These are phyloP conservation scores for Xylaria multiplex DNA, from an alignment of 2,329 filamentous ascomycete species.

Conservation along the genomic window DNA sequence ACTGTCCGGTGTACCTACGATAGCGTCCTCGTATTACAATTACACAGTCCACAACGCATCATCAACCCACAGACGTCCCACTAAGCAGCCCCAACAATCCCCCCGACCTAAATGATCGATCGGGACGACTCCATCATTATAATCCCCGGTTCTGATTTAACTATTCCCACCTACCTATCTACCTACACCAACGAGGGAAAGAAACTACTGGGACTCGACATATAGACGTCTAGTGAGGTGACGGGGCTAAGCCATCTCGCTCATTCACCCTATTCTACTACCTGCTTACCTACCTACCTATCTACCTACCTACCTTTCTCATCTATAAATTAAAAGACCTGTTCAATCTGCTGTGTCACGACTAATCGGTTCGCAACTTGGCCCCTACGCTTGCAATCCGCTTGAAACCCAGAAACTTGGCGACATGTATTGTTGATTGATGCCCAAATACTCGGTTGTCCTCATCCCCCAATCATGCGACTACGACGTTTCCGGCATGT, in stretches of 20 bases:
- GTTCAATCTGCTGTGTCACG: neutral
- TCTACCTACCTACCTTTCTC: neutral
- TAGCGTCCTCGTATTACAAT: constrained; percentile 10
- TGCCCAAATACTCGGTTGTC: neutral
- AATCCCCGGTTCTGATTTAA: neutral
- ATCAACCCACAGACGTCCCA: constrained; percentile 20
- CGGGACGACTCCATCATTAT: constrained; percentile 1
- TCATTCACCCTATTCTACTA: neutral
- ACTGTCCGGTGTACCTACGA: neutral
- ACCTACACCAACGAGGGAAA: neutral
- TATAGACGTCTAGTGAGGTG: neutral
- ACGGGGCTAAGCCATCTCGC: neutral
- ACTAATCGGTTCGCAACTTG: neutral
- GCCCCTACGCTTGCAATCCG: neutral
- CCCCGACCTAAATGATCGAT: constrained; percentile 3
- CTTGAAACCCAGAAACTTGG: neutral
- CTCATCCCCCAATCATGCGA: constrained; percentile 40
- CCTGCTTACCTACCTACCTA: too few relatives aligned
- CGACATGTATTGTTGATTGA: constrained; percentile 29
- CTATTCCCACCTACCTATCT: too few relatives aligned
- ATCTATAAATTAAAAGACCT: neutral
- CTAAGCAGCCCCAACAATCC: constrained; percentile 1
- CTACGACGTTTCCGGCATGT: constrained; percentile 35
- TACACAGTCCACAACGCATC: constrained; percentile 16
- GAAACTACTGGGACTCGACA: too few relatives aligned